Conservation (phyloP, 2,329 filamentous ascomycete species). For the Gaeumannomyces tritici region DNA sequence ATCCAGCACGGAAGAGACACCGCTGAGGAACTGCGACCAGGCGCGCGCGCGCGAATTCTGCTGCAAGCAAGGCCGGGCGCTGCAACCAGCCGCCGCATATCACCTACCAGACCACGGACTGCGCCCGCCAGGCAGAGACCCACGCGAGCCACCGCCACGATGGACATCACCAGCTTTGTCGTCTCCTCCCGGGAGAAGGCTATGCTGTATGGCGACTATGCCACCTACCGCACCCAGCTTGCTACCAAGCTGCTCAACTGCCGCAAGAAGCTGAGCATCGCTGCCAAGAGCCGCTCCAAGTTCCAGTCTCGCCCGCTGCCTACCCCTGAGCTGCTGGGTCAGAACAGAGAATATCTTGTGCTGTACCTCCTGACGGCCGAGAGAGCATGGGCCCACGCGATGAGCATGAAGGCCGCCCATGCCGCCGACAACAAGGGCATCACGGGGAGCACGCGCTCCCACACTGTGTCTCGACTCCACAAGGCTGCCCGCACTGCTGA, state of each 20-base stretch:
- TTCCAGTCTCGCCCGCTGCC: constrained; percentile 62
- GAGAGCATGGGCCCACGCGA: constrained; percentile 88
- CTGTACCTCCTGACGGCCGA: constrained; percentile 81
- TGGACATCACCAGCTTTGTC: constrained; percentile 87
- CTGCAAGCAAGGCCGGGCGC: not conserved
- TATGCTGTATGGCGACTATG: constrained; percentile 81
- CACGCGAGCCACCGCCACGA: constrained; percentile 24
- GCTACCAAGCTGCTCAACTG: constrained; percentile 73
- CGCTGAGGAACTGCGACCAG: not conserved
- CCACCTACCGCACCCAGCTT: constrained; percentile 71
- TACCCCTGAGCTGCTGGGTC: constrained; percentile 64
- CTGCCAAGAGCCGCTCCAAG: constrained; percentile 79
- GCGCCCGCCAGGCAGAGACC: not conserved
- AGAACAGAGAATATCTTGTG: constrained; percentile 69
- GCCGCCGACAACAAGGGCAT: constrained; percentile 72
- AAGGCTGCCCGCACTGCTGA: constrained; percentile 69
- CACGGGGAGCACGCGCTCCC: constrained; percentile 67
- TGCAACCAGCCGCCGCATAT: not conserved
- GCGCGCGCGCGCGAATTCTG: not conserved
- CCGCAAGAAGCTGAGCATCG: constrained; percentile 75
- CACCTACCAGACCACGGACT: too few relatives aligned
- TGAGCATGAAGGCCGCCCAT: constrained; percentile 83
- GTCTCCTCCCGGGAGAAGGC: constrained; percentile 72
- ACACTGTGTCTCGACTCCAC: constrained; percentile 78
- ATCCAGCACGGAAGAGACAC: not conserved